Evolutionary conservation across 202 grass and related monocot species (phyloP).

Genomic region (Schoenoplectus triqueter): DNA sequence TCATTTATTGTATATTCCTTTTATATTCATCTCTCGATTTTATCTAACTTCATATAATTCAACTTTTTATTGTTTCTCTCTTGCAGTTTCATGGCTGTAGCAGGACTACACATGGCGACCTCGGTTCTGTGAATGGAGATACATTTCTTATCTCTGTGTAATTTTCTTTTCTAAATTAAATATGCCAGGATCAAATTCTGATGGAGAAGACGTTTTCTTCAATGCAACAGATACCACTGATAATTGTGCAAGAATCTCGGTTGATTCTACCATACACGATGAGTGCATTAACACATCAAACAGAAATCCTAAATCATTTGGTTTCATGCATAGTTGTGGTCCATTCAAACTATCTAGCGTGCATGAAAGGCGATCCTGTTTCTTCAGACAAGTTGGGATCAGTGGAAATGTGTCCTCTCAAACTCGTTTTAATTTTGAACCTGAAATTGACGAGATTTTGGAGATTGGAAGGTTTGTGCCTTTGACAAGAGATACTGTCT

Average conservation of each 20-base stretch:
- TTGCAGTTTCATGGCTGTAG: conserved; percentile 28
- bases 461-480: conserved; percentile 46
- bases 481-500: conserved; percentile 37
- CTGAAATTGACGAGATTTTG: conserved; percentile 28
- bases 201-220: conserved; percentile 61
- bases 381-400: conserved; percentile 66
- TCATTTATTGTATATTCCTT: background rate
- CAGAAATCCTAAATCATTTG: background rate
- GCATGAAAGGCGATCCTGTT: conserved; percentile 70
- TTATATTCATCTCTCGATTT: background rate
- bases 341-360: conserved; percentile 62
- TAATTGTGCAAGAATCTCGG: conserved; percentile 40
- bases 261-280: conserved; percentile 54
- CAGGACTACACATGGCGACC: background rate
- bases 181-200: conserved; percentile 64
- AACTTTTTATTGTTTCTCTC: background rate
- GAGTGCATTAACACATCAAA: conserved; percentile 40
- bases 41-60: background rate
- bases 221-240: conserved; percentile 70
- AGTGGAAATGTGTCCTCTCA: conserved; percentile 42
- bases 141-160: conserved; percentile 19
- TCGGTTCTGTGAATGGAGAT: conserved; percentile 25
- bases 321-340: conserved; percentile 59
- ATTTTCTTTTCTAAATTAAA: conserved; percentile 1
- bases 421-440: conserved; percentile 32